Evolutionary conservation across 768 basidiomycete genomes (phyloP), one percentile per base, ranked within the genome.

Genomic region (Lactarius indigo): DNA sequence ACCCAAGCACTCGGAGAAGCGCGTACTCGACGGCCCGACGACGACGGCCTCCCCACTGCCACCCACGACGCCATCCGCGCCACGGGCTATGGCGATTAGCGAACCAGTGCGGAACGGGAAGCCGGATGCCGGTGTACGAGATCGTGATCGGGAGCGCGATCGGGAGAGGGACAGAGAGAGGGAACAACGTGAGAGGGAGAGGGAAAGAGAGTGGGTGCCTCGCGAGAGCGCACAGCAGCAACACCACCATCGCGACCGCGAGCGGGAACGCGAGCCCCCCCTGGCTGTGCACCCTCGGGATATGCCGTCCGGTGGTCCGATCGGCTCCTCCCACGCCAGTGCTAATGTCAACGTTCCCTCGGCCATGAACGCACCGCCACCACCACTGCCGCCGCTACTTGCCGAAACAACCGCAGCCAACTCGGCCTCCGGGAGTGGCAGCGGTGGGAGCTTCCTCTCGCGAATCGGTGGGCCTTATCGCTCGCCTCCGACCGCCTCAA

Each of bases 381-480:
- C 50, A 50, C 47, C n/a, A 26, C n/a, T 23, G 23, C 23, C 56
- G 20, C 33, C 60, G 39, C 60, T 55, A 61, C 60, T 57, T 57
- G 20, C 47, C 37, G 64, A 66, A 12, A 52, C 12, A 6, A 37
- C 35, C 35, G 28, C n/a, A 57, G 23, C 30, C 35, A 30, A 0
- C 44, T 28, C 20, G 44, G 12, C 42, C n/a, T 13, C 23, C n/a
- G 23, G 35, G 35, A 37, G 35, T 37, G 35, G 35, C 10, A 37
- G 47, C 52, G 10, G 26, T 2, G 76, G 72, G 41, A 84, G 83
- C 70, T 76, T 85, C 61, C 80, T 82, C 64, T 82, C 86, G 59
- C 85, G 87, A 57, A 85, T 89, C 65, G 78, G 87, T 52, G 89
- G 87, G 66, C 85, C 86, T 72, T 87, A 88, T 68, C 71, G 75